A percentile compares a stretch with the other conserved stretches of the same genome.
Conservation (phyloP, 2,329 filamentous ascomycete species). For the Purpureocillium takamizusanense region DNA sequence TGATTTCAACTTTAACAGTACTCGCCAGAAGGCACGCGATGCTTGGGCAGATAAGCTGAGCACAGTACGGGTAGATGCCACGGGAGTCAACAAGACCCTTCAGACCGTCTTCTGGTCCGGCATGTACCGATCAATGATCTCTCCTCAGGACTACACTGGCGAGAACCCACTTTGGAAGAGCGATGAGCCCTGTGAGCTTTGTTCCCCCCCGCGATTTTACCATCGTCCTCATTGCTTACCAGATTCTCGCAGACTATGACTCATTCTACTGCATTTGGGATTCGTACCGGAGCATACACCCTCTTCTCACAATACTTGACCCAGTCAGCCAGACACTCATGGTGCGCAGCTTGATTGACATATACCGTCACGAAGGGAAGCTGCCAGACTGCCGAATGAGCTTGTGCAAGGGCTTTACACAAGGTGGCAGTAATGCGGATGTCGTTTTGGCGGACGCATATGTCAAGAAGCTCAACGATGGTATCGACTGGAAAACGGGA, state of each 20-base stretch:
- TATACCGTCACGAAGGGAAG: conserved; percentile 58
- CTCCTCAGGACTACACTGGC: conserved; percentile 67
- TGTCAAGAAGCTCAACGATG: conserved; percentile 56
- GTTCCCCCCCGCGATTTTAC: no score
- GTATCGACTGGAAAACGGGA: conserved; percentile 59
- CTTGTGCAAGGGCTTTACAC: conserved; percentile 66
- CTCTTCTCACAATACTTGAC: conserved; percentile 62
- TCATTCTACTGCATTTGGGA: conserved; percentile 66
- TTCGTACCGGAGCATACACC: conserved; percentile 61
- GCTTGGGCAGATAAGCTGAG: conserved; percentile 56
- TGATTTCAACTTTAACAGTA: conserved; percentile 52
- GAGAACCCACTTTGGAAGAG: conserved; percentile 66
- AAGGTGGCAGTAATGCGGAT: conserved; percentile 71
- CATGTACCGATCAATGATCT: conserved; percentile 58
- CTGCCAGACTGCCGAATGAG: conserved; percentile 72
- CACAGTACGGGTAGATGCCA: conserved; percentile 46
- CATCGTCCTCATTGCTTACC: no score
- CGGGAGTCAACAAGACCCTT: conserved; percentile 43
- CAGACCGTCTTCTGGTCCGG: conserved; percentile 64
- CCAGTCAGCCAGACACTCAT: conserved; percentile 58
- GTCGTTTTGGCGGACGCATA: conserved; percentile 62
- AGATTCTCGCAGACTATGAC: conserved; percentile 50
- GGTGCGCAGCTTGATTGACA: conserved; percentile 63
- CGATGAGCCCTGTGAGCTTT: conserved; percentile 46
- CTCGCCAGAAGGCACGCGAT: conserved; percentile 43